Conservation (phyloP, 2,329 filamentous ascomycete species). For the Fusarium oxysporum region DNA sequence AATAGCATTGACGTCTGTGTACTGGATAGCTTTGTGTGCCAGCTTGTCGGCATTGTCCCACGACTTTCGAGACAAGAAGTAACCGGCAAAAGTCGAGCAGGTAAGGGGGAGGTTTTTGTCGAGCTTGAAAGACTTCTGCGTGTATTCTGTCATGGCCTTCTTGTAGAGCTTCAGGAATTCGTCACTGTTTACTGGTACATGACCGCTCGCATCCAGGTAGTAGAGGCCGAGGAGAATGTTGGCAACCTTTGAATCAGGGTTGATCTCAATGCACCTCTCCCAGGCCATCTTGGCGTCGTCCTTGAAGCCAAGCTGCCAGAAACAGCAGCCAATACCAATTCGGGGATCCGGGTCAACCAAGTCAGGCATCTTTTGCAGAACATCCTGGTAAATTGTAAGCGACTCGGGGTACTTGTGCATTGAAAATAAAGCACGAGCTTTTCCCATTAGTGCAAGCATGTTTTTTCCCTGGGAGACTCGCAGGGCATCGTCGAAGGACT, state of each 20-base stretch:
- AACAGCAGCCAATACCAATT: slow-evolving; percentile 95
- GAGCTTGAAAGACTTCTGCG: slow-evolving; percentile 91
- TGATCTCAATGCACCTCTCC: slow-evolving; percentile 86
- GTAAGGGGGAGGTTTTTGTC: slow-evolving; percentile 92
- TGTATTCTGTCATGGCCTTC: slow-evolving; percentile 93
- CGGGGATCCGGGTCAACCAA: slow-evolving; percentile 93
- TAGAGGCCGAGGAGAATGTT: slow-evolving; percentile 91
- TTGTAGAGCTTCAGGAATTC: slow-evolving; percentile 89
- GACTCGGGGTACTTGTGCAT: slow-evolving; percentile 88
- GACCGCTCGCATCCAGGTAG: slow-evolving; percentile 87
- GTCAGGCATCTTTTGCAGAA: slow-evolving; percentile 85
- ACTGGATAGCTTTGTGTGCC: slow-evolving; percentile 92
- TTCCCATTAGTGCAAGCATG: slow-evolving; percentile 91
- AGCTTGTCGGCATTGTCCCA: slow-evolving; percentile 86
- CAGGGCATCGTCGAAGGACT: slow-evolving; percentile 94
- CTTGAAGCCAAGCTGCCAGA: slow-evolving; percentile 96
- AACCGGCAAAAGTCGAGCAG: slow-evolving; percentile 89
- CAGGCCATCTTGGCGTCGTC: slow-evolving; percentile 91
- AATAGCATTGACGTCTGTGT: slow-evolving; percentile 95
- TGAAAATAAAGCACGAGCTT: slow-evolving; percentile 86
- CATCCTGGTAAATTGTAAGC: slow-evolving; percentile 86
- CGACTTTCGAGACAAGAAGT: slow-evolving; percentile 86
- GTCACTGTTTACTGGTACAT: slow-evolving; percentile 83
- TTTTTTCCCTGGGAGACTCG: slow-evolving; percentile 87
- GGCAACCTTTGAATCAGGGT: slow-evolving; percentile 85